Evolutionary conservation across 2,329 filamentous ascomycete species (phyloP).

Genomic region (Beauveria medogensis): DNA sequence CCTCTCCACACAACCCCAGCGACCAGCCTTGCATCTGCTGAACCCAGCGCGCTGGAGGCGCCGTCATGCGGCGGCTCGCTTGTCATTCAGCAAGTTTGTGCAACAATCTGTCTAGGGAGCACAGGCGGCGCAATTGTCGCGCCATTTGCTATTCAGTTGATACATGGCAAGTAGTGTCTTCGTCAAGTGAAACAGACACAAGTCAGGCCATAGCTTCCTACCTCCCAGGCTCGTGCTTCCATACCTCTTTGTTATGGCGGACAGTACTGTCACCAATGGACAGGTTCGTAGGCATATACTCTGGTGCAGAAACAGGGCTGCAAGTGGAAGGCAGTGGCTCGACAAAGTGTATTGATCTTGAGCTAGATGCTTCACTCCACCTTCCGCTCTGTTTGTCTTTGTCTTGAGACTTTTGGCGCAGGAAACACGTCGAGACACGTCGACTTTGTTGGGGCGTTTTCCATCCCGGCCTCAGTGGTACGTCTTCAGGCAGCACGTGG

Average conservation of each 20-base stretch:
- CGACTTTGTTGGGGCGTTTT: not conserved
- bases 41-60: conserved; percentile 3
- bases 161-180: not conserved
- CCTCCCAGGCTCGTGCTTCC: not conserved
- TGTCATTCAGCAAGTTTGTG: not conserved
- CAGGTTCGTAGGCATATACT: not conserved
- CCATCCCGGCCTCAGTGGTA: not conserved
- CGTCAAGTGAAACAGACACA: not conserved
- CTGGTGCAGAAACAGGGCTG: not conserved
- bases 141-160: not conserved
- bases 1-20: not conserved
- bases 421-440: not conserved
- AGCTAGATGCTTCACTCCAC: too few relatives aligned
- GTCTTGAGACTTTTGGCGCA: too few relatives aligned
- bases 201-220: not conserved
- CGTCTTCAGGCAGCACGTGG: not conserved
- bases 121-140: not conserved
- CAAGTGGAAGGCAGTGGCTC: not conserved
- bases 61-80: conserved; percentile 5
- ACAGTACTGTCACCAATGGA: not conserved
- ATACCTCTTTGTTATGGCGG: not conserved
- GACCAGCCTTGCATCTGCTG: not conserved
- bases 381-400: too few relatives aligned
- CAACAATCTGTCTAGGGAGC: not conserved
- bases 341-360: too few relatives aligned